Percentiles rank a stretch among this genome's conserved stretches.
phyloP scores from a whole-genome alignment of 192 early-diverging fungal genomes.

The Linnemannia schmuckeri region DNA sequence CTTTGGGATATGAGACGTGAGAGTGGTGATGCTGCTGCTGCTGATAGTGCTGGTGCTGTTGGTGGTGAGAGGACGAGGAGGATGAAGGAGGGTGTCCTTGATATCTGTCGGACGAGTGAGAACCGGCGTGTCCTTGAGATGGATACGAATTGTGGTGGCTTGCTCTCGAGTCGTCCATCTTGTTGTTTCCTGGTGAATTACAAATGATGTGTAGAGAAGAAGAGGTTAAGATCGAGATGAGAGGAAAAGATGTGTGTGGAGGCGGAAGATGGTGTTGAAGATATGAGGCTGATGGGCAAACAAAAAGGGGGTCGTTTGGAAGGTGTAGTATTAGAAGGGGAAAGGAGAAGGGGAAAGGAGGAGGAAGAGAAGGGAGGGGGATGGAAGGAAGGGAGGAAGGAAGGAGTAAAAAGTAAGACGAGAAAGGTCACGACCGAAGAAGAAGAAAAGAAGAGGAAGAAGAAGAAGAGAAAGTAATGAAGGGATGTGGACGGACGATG shows the following conservation, averaged over 20 bases:
- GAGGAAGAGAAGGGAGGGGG: not conserved
- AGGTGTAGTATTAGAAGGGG: too few relatives aligned
- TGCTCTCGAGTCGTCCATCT: constrained; percentile 36
- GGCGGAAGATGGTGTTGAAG: not conserved
- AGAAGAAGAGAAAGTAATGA: not conserved
- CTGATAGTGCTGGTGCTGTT: constrained; percentile 13
- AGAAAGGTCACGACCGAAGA: too few relatives aligned
- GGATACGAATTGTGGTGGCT: constrained; percentile 5
- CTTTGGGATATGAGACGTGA: constrained; percentile 30
- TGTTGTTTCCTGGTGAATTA: not conserved
- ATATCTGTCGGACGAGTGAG: constrained; percentile 24
- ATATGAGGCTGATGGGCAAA: constrained; percentile 1
- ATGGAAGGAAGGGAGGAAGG: not conserved
- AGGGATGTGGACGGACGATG: not conserved
- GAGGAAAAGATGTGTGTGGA: not conserved
- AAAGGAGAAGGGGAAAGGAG: not conserved
- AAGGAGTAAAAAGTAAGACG: not conserved
- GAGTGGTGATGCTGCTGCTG: constrained; percentile 38
- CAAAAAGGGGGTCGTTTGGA: not conserved
- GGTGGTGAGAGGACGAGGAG: constrained; percentile 22
- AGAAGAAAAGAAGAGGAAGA: not conserved
- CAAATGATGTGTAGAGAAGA: not conserved
- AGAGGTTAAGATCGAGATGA: constrained; percentile 9
- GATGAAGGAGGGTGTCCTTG: constrained; percentile 3
- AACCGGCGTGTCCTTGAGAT: not conserved